Evolutionary conservation across 805 yeast species (phyloP).

Genomic region (Saccharomycopsis fermentans): DNA sequence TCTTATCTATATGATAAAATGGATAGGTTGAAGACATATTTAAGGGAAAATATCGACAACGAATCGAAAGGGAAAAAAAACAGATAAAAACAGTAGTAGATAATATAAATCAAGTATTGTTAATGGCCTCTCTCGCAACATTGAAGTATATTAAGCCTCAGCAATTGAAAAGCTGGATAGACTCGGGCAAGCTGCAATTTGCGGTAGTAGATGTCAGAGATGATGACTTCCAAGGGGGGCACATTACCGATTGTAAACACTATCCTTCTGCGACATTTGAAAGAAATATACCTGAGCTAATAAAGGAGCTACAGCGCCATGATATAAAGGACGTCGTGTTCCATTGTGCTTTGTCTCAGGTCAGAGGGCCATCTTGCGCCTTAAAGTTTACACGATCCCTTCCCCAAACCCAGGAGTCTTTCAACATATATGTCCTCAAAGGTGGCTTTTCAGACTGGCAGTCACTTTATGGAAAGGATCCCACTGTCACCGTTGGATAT

Average conservation of each 20-base stretch:
- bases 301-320: slow-evolving; percentile 49
- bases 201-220: slow-evolving; percentile 18
- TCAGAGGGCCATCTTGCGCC: slow-evolving; percentile 84
- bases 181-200: slow-evolving; percentile 11
- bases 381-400: slow-evolving; percentile 37
- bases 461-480: slow-evolving; percentile 56
- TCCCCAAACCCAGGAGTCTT: slow-evolving; percentile 19
- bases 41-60: too few species aligned
- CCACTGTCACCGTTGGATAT: slow-evolving; percentile 50
- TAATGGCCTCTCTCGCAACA: neutral
- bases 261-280: slow-evolving; percentile 14
- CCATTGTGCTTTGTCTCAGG: slow-evolving; percentile 88
- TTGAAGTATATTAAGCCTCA: slow-evolving; percentile 15
- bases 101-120: neutral
- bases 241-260: slow-evolving; percentile 12
- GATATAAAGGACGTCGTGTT: slow-evolving; percentile 71
- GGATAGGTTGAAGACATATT: too few species aligned
- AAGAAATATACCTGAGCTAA: slow-evolving; percentile 29
- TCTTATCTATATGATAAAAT: too few species aligned
- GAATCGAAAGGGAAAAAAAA: too few species aligned
- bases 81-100: neutral
- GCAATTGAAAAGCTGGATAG: slow-evolving; percentile 14
- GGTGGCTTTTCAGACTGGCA: slow-evolving; percentile 93
- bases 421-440: slow-evolving; percentile 53
- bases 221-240: slow-evolving; percentile 18